Base-by-base conservation (phyloP, 2,329 filamentous ascomycete species). In the Akanthomyces lecanii region DNA sequence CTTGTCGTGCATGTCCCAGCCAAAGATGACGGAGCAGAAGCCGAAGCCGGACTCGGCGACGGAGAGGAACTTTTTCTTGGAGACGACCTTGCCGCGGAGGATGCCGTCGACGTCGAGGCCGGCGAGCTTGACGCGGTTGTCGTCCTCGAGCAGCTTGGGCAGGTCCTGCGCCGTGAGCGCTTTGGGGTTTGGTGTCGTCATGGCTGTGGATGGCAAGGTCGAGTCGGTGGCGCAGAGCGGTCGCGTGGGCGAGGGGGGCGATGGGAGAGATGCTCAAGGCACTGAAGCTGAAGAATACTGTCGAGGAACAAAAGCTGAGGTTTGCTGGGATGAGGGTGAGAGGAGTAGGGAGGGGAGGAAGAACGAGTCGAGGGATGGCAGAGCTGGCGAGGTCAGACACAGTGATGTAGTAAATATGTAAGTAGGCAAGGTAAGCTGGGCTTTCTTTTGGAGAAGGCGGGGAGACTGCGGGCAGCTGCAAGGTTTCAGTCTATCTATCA, bases 1-100 rank as follows among this genome's bases (percentile, higher is more conserved):
- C 74, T 85, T 81, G 70, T 95, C 90, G 71, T 94, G 90, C 89
- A 93, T 93, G 71, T 94, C 91, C 90, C 90, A 94, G 70, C 90
- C 90, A 71, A 93, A 94, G 68, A 93, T 84, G 63, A 92, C 90
- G 16, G 88, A 91, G 78, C 90, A 93, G 79, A 94, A 93, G 21
- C 90, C 90, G 68, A 94, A 94, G 25, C 90, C 91, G 62, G 88
- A 85, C 64, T 85, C 78, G 6, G 86, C 86, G 59, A 92, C 85
- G 5, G 88, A 89, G 33, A 93, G 78, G 74, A 94, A 94, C 78
- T 95, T 94, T 73, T 87, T 88, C 80, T 93, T 92, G 67, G 89
- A 88, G 75, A 94, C 86, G 63, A 94, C 81, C 76, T 94, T 94
- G 57, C 90, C 90, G 42, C 90, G 88, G 57, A 93, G 77, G 59